phyloP scores from a whole-genome alignment of 2,329 filamentous ascomycete genomes.

The Conoideocrella luteorostrata region DNA sequence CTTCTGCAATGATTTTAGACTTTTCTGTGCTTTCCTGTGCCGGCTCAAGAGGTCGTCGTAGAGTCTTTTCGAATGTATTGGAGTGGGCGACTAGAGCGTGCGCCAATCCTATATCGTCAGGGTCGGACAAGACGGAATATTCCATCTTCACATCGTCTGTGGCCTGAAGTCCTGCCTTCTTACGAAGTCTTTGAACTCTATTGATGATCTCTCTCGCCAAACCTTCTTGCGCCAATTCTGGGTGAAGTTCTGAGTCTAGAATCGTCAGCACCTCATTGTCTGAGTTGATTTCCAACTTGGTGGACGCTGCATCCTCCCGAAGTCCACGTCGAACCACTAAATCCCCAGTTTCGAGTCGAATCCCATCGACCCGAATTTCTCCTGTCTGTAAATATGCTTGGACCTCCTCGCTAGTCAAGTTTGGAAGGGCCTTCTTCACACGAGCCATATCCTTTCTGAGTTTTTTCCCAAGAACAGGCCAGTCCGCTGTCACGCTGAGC shows the following conservation, averaged over 20 bases:
- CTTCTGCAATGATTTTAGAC: slow-evolving; percentile 60
- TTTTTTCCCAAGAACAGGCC: slow-evolving; percentile 93
- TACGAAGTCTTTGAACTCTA: slow-evolving; percentile 83
- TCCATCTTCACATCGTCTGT: slow-evolving; percentile 97
- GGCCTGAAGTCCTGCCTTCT: slow-evolving; percentile 83
- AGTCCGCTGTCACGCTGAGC: slow-evolving; percentile 85
- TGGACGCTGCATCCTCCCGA: slow-evolving; percentile 62
- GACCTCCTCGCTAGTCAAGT: slow-evolving; percentile 71
- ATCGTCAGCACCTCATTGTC: slow-evolving; percentile 88
- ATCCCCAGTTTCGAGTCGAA: slow-evolving; percentile 75
- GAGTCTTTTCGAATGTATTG: slow-evolving; percentile 64
- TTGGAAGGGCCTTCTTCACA: slow-evolving; percentile 84
- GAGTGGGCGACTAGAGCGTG: slow-evolving; percentile 64
- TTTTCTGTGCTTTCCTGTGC: slow-evolving; percentile 16
- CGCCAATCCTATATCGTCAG: slow-evolving; percentile 66
- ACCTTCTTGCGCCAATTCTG: slow-evolving; percentile 82
- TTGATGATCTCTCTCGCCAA: slow-evolving; percentile 89
- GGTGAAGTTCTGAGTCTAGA: slow-evolving; percentile 74
- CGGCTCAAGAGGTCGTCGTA: slow-evolving; percentile 67
- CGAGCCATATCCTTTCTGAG: slow-evolving; percentile 89
- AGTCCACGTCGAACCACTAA: slow-evolving; percentile 71
- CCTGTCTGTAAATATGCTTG: slow-evolving; percentile 69
- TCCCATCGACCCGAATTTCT: slow-evolving; percentile 77
- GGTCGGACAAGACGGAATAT: slow-evolving; percentile 74
- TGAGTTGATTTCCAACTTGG: slow-evolving; percentile 77